A percentile compares a stretch with the other conserved stretches of the same genome.
Conservation (phyloP, 202 grass and related monocot species). For the Panicum virgatum region DNA sequence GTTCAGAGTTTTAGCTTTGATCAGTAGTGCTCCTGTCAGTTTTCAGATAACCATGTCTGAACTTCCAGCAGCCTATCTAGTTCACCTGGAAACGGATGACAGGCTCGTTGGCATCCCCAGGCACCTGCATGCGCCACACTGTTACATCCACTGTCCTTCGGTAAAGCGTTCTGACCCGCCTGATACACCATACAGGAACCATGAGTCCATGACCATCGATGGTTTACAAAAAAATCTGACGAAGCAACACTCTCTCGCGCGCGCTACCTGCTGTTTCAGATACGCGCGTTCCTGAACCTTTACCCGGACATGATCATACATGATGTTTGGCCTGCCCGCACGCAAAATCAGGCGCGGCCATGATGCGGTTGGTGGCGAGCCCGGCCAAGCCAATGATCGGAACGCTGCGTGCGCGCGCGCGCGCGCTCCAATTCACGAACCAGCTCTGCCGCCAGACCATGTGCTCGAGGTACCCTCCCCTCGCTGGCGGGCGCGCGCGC, state of each 20-base stretch:
- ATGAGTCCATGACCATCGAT: not conserved
- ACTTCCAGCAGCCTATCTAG: too few species aligned
- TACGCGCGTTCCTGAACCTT: not conserved
- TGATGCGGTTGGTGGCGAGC: conserved; percentile 42
- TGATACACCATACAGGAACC: not conserved
- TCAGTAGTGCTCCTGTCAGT: not conserved
- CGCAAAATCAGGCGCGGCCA: conserved; percentile 22
- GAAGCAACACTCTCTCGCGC: not conserved
- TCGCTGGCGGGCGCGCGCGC: too few species aligned
- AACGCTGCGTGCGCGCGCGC: conserved; percentile 13
- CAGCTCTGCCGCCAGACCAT: not conserved
- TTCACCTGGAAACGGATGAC: not conserved
- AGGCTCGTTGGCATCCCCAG: not conserved
- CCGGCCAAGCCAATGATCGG: conserved; percentile 11
- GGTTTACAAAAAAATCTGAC: too few species aligned
- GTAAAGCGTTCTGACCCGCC: not conserved
- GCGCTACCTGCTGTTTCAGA: not conserved
- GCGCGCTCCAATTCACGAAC: conserved; percentile 6
- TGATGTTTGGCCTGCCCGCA: conserved; percentile 54
- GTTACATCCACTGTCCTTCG: too few species aligned
- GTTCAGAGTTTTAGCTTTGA: not conserved
- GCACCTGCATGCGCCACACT: not conserved
- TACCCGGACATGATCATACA: conserved; percentile 4
- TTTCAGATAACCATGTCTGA: not conserved
- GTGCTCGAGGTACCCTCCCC: not conserved